These are phyloP conservation scores for Camellia japonica DNA, from an alignment of 148 eudicot genomes.

Conservation along the genomic window DNA sequence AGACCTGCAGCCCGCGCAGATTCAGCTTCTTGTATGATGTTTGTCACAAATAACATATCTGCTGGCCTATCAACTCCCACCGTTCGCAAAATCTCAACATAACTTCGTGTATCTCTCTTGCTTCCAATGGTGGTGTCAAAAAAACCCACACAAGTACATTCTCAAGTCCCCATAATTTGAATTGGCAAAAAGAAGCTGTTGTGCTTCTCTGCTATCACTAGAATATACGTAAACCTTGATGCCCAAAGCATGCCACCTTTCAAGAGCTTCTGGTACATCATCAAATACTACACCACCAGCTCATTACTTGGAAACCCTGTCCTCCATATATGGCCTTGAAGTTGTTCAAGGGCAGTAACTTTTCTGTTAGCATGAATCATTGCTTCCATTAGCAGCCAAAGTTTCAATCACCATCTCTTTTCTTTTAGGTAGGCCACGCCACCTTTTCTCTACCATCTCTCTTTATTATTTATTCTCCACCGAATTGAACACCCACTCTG, in stretches of 20 bases:
- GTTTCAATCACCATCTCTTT: constrained; percentile 18
- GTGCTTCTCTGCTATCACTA: constrained; percentile 10
- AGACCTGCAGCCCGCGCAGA: constrained; percentile 23
- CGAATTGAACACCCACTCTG: too few species aligned
- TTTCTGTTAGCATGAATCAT: constrained; percentile 17
- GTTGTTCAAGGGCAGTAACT: constrained; percentile 10
- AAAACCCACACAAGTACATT: constrained; percentile 18
- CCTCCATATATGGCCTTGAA: constrained; percentile 14
- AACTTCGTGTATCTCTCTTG: constrained; percentile 5
- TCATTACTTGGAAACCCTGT: constrained; percentile 16
- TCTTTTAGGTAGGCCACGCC: not conserved
- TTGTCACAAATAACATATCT: constrained; percentile 13
- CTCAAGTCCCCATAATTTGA: constrained; percentile 17
- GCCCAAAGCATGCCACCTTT: constrained; percentile 27
- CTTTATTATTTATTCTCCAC: too few species aligned
- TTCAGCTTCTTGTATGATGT: constrained; percentile 1
- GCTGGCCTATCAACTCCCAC: constrained; percentile 16
- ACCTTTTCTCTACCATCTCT: too few species aligned
- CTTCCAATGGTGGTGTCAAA: constrained; percentile 12
- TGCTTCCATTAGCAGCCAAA: constrained; percentile 24
- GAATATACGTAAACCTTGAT: constrained; percentile 22
- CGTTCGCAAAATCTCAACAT: constrained; percentile 14
- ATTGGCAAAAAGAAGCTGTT: constrained; percentile 14
- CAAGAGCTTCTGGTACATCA: constrained; percentile 24
- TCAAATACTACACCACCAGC: constrained; percentile 15